These are phyloP conservation scores for Fomes fomentarius DNA, from an alignment of 1,284 basidiomycete genomes.

Conservation along the genomic window DNA sequence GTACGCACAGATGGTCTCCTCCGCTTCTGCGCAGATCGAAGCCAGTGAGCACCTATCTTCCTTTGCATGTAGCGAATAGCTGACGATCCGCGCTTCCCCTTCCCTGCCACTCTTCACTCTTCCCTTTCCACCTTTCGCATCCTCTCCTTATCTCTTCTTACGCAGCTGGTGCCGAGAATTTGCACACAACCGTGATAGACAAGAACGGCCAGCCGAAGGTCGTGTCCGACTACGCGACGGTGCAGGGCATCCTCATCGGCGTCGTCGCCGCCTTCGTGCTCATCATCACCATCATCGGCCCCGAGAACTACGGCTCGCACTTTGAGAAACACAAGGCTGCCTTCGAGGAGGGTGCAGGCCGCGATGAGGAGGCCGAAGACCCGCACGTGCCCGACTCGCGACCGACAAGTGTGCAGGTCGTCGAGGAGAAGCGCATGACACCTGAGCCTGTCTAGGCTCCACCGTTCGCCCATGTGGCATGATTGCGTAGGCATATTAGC, in stretches of 20 bases:
- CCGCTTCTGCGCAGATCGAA: slow-evolving; percentile 91
- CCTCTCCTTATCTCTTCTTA: background rate
- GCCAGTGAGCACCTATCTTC: slow-evolving; percentile 54
- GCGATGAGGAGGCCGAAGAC: slow-evolving; percentile 23
- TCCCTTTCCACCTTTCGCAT: too few species aligned
- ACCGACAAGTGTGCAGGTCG: slow-evolving; percentile 20
- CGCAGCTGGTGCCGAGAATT: slow-evolving; percentile 62
- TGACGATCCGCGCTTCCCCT: background rate
- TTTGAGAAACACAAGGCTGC: slow-evolving; percentile 86
- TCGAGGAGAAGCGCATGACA: slow-evolving; percentile 23
- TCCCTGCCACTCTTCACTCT: background rate
- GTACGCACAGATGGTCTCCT: slow-evolving; percentile 76
- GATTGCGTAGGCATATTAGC: too few species aligned
- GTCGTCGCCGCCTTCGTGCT: slow-evolving; percentile 69
- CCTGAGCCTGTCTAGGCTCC: slow-evolving; percentile 19
- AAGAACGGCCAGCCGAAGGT: slow-evolving; percentile 45
- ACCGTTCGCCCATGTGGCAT: too few species aligned
- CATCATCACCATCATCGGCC: slow-evolving; percentile 69
- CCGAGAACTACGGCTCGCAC: slow-evolving; percentile 79
- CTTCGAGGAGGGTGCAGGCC: slow-evolving; percentile 68
- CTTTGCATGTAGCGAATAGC: background rate
- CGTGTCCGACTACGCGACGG: slow-evolving; percentile 83
- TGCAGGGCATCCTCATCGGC: slow-evolving; percentile 91
- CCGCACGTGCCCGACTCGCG: slow-evolving; percentile 13
- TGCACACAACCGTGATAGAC: slow-evolving; percentile 52